A percentile compares a stretch with the other conserved stretches of the same genome.
Evolutionary conservation across 2,329 filamentous ascomycete genomes (phyloP).

Genomic region (Trichoderma semiorbis): DNA sequence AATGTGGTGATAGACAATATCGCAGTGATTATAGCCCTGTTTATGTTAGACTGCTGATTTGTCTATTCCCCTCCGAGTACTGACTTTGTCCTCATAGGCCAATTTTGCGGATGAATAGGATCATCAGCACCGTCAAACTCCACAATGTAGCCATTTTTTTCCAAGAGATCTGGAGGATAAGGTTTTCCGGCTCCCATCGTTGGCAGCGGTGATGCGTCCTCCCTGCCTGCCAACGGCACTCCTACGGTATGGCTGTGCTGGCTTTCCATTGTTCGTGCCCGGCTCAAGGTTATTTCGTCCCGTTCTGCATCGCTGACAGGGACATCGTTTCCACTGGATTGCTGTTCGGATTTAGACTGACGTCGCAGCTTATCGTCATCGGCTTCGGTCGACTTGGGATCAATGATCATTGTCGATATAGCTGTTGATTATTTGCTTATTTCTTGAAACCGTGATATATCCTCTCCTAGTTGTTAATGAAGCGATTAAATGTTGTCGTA

Average conservation of each 20-base stretch:
- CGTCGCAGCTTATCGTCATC: neutral
- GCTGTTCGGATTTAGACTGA: neutral
- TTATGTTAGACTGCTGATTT: neutral
- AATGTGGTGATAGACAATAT: neutral
- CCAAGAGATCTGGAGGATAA: neutral
- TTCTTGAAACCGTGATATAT: neutral
- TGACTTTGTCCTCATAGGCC: neutral
- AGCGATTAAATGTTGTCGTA: neutral
- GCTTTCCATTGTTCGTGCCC: neutral
- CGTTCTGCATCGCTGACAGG: neutral
- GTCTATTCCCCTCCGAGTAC: neutral
- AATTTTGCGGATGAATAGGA: neutral
- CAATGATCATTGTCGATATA: neutral
- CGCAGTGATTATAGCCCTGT: neutral
- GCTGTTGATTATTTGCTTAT: neutral
- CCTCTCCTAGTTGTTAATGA: neutral
- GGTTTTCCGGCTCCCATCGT: neutral
- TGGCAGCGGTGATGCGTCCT: neutral
- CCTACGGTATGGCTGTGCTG: neutral
- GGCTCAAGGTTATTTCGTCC: neutral
- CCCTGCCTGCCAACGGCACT: neutral
- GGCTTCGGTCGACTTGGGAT: neutral
- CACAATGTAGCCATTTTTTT: neutral
- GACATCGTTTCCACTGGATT: neutral
- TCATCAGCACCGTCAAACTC: neutral